A percentile compares a stretch with the other conserved stretches of the same genome.
phyloP scores from a whole-genome alignment of 768 basidiomycete species.

The Russula sp. region DNA sequence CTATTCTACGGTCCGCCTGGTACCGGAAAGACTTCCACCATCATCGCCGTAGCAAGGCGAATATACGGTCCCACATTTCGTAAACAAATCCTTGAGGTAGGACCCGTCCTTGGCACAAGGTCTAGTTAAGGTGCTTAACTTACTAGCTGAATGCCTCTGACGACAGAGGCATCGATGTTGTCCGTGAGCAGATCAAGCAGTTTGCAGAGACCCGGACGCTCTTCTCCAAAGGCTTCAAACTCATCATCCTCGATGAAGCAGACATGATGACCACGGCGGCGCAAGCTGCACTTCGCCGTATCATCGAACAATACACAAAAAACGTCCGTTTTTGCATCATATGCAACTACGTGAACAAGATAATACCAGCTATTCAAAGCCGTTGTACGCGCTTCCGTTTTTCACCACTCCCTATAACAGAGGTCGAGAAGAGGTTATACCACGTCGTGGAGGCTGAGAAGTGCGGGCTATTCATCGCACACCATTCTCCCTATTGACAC shows the following conservation, averaged over 20 bases:
- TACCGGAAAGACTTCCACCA: constrained; percentile 97
- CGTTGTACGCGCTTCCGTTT: constrained; percentile 97
- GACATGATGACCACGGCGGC: constrained; percentile 99
- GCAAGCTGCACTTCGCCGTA: constrained; percentile 91
- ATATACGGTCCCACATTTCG: constrained; percentile 84
- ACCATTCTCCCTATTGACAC: constrained; percentile 1
- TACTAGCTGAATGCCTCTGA: constrained; percentile 92
- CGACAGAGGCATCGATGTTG: constrained; percentile 97
- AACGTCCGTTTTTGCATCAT: constrained; percentile 99
- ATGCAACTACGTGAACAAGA: constrained; percentile 99
- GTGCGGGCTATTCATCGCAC: constrained; percentile 40
- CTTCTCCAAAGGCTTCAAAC: constrained; percentile 89
- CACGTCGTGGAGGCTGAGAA: constrained; percentile 78
- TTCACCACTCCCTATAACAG: constrained; percentile 78
- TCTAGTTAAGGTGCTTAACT: constrained; percentile 6
- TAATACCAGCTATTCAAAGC: constrained; percentile 96
- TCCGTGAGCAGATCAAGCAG: constrained; percentile 97
- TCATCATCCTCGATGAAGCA: constrained; percentile 98
- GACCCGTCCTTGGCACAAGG: constrained; percentile 18
- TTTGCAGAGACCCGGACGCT: constrained; percentile 95
- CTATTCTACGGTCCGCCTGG: constrained; percentile 98
- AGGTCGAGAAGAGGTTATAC: constrained; percentile 79
- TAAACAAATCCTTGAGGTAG: constrained; percentile 92
- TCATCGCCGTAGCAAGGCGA: constrained; percentile 88
- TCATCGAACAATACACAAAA: constrained; percentile 97